These are phyloP conservation scores for Mycena polygramma DNA, from an alignment of 768 basidiomycete genomes.

Conservation along the genomic window DNA sequence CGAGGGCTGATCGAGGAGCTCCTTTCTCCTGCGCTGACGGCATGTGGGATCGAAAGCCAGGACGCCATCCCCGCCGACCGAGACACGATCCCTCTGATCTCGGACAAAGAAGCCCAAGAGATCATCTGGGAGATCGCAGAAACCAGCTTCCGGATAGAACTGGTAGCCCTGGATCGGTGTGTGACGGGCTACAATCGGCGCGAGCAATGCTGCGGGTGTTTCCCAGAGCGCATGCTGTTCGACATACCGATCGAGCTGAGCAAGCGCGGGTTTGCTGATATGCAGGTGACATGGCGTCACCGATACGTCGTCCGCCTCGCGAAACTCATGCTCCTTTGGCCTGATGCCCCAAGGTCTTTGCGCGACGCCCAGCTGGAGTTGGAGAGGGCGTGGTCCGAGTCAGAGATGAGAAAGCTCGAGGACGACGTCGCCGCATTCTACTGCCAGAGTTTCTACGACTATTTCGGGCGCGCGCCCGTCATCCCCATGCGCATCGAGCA, in stretches of 20 bases:
- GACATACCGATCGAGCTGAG: neutral
- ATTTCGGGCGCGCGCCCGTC: neutral
- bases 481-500: neutral
- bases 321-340: neutral
- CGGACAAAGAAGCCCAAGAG: neutral
- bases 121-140: constrained; percentile 41
- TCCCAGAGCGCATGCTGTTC: neutral
- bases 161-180: constrained; percentile 37
- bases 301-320: neutral
- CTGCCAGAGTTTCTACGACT: neutral
- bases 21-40: neutral
- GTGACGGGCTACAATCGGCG: neutral
- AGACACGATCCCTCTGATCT: neutral
- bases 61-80: neutral
- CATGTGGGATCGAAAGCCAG: neutral
- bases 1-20: neutral
- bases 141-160: constrained; percentile 38
- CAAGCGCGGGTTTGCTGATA: neutral
- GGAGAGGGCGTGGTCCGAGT: neutral
- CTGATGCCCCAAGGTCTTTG: no score
- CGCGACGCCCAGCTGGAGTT: no score
- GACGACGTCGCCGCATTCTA: neutral
- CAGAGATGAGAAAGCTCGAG: neutral
- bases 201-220: neutral
- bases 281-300: neutral